Evolutionary conservation across 1,284 basidiomycete species (phyloP).

Genomic region (Termitomyces sp.): DNA sequence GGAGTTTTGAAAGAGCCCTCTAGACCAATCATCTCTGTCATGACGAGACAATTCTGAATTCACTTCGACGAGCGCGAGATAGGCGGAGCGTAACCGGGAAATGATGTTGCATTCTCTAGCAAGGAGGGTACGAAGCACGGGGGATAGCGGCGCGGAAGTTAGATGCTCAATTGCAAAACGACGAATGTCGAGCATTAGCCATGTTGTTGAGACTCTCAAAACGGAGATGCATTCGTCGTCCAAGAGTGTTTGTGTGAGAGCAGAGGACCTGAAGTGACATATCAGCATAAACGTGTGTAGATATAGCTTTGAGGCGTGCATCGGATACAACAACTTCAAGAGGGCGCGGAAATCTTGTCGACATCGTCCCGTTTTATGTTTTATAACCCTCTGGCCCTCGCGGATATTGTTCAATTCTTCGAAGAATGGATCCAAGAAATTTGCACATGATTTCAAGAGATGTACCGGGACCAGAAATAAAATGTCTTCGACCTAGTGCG

Average conservation of each 20-base stretch:
- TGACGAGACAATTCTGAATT: background rate
- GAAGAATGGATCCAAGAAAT: constrained; percentile 1
- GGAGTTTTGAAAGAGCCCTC: constrained; percentile 9
- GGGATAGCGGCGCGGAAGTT: background rate
- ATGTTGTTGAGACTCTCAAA: constrained; percentile 10
- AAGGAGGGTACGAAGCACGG: constrained; percentile 1
- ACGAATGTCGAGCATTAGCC: constrained; percentile 13
- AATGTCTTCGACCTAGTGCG: constrained; percentile 4
- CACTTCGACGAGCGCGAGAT: background rate
- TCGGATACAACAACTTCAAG: constrained; percentile 12
- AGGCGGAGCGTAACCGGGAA: constrained; percentile 9
- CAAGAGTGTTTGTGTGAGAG: background rate
- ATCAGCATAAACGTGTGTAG: background rate
- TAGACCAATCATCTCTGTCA: constrained; percentile 5
- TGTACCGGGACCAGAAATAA: constrained; percentile 7
- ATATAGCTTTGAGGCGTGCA: constrained; percentile 3
- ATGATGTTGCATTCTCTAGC: constrained; percentile 5
- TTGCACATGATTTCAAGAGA: constrained; percentile 5
- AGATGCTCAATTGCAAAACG: constrained; percentile 10
- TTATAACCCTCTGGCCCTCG: background rate
- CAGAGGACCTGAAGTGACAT: background rate
- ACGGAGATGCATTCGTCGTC: constrained; percentile 11
- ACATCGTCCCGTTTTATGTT: constrained; percentile 4
- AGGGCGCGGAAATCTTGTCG: constrained; percentile 11
- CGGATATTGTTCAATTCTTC: background rate